A percentile compares a stretch with the other conserved stretches of the same genome.
Evolutionary conservation across 768 basidiomycete genomes (phyloP).

Genomic region (Astraeus odoratus): DNA sequence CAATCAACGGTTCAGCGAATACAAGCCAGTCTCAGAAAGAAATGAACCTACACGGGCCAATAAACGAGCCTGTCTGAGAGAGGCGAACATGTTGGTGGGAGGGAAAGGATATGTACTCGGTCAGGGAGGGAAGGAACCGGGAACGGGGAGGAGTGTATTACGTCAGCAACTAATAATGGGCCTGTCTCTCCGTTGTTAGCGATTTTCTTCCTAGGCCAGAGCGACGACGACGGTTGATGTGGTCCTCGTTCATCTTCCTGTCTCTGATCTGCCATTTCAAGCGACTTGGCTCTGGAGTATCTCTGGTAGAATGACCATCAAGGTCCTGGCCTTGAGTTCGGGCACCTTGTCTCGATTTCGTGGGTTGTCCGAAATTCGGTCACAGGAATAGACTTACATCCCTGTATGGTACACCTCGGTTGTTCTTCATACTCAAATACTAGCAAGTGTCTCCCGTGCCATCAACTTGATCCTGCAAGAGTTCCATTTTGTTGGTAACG

Average conservation of each 20-base stretch:
- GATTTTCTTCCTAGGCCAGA: conserved; percentile 37
- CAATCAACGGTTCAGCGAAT: not conserved
- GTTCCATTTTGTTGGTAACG: too few species aligned
- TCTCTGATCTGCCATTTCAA: conserved; percentile 68
- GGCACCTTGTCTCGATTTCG: conserved; percentile 34
- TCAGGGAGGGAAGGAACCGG: conserved; percentile 9
- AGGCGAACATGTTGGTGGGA: conserved; percentile 51
- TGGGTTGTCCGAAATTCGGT: conserved; percentile 78
- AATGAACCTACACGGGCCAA: conserved; percentile 49
- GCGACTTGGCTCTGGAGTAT: conserved; percentile 34
- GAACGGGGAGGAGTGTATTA: conserved; percentile 10
- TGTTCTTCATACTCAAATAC: not conserved
- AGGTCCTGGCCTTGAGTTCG: conserved; percentile 78
- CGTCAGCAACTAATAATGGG: conserved; percentile 34
- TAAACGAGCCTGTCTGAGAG: conserved; percentile 57
- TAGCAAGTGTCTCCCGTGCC: too few species aligned
- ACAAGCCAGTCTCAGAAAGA: not conserved
- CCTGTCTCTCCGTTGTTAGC: conserved; percentile 3
- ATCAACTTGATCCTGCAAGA: too few species aligned
- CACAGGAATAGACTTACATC: conserved; percentile 48
- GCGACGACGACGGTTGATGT: conserved; percentile 74
- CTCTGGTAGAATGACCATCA: conserved; percentile 54
- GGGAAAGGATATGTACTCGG: conserved; percentile 10
- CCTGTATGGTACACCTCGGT: conserved; percentile 5
- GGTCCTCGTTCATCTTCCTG: conserved; percentile 41